Conservation (phyloP, 169 alveolate species). For the Amoebophrya sp. region DNA sequence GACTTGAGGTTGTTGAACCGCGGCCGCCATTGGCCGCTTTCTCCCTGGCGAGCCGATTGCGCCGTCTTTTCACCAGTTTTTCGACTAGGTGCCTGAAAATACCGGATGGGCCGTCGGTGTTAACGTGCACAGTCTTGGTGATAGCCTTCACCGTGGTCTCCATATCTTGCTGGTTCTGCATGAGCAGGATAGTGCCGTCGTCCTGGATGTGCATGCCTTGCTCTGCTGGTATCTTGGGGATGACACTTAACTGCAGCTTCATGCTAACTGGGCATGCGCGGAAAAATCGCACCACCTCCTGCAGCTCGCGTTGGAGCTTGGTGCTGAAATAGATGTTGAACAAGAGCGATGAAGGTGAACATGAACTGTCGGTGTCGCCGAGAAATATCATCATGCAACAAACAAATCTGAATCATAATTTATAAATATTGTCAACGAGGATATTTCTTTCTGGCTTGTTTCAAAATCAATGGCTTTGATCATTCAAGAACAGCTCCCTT, state of each 20-base stretch:
- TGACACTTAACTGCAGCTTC: background rate
- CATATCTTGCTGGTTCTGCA: background rate
- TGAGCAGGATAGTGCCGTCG: slow-evolving; percentile 13
- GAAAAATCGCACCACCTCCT: background rate
- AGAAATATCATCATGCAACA: too few relatives aligned
- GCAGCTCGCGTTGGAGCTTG: slow-evolving; percentile 9
- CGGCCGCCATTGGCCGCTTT: too few relatives aligned
- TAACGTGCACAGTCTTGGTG: background rate
- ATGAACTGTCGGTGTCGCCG: too few relatives aligned
- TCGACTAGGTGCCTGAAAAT: background rate
- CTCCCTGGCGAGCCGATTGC: too few relatives aligned
- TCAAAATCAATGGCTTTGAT: too few relatives aligned
- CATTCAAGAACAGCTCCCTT: too few relatives aligned
- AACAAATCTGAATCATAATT: too few relatives aligned
- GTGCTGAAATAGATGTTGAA: background rate
- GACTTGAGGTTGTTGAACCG: too few relatives aligned
- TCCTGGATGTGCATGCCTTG: slow-evolving; percentile 20
- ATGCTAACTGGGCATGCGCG: background rate
- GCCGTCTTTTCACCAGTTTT: background rate
- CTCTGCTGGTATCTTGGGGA: background rate
- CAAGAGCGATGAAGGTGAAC: background rate
- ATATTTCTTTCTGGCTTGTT: too few relatives aligned
- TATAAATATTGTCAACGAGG: too few relatives aligned
- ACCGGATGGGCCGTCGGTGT: background rate
- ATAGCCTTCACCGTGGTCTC: background rate